A percentile compares a stretch with the other conserved stretches of the same genome.
Evolutionary conservation across 805 yeast species (phyloP).

Genomic region (Lachancea sp.): DNA sequence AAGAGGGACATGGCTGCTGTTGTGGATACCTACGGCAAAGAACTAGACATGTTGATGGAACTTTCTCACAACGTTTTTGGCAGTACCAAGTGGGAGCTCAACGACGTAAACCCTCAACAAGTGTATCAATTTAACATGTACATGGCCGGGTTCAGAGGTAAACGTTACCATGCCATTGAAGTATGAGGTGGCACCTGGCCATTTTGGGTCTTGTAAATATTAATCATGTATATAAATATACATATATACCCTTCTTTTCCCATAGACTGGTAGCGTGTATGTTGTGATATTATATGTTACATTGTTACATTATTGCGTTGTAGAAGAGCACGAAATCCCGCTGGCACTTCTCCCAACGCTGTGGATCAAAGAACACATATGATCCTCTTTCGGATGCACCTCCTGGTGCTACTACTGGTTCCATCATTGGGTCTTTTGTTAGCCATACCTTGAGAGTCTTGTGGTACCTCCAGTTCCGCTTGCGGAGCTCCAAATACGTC

Average conservation of each 20-base stretch:
- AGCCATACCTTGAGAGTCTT: conserved; percentile 94
- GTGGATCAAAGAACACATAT: conserved; percentile 92
- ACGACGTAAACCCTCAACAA: conserved; percentile 87
- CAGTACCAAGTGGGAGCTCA: conserved; percentile 90
- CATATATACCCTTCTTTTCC: neutral
- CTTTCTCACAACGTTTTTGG: conserved; percentile 68
- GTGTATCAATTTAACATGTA: conserved; percentile 87
- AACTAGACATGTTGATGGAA: conserved; percentile 75
- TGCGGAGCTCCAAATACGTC: conserved; percentile 84
- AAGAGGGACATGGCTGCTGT: conserved; percentile 69
- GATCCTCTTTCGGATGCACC: conserved; percentile 78
- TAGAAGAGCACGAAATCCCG: conserved; percentile 56
- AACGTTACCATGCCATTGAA: conserved; percentile 83
- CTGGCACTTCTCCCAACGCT: conserved; percentile 90
- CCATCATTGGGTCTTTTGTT: conserved; percentile 85
- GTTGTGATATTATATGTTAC: neutral
- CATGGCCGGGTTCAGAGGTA: conserved; percentile 89
- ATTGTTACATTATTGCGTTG: conserved; percentile 48
- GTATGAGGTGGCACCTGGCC: conserved; percentile 7
- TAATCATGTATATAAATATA: neutral
- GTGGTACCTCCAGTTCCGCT: conserved; percentile 95
- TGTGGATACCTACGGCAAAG: conserved; percentile 55
- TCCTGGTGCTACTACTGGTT: conserved; percentile 78
- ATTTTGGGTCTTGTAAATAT: conserved; percentile 8
- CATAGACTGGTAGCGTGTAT: neutral